Evolutionary conservation across 352 stramenopile species (phyloP), one percentile per base, ranked within the genome.

Genomic region (Pythium brassicae): DNA sequence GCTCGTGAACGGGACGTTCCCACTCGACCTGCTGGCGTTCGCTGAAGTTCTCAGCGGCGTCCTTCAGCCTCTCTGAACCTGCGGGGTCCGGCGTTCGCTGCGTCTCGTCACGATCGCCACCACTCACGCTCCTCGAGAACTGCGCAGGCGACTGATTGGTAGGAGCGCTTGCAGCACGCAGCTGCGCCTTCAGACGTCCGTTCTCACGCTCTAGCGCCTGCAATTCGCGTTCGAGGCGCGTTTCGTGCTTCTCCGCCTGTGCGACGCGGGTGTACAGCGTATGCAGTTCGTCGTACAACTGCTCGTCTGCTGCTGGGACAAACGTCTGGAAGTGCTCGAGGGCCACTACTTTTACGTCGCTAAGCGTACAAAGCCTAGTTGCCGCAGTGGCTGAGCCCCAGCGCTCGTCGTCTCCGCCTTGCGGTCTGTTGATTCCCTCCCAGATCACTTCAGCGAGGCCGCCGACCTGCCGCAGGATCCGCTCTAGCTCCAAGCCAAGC

Each of bases 201-300:
- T 68, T 65, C 7, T 54, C 11, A 1, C 17, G 6, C 51, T 45
- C 50, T 5, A 68, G 50, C 10, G 40, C 34, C 8, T 50, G 53
- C 4, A 74, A 26, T 32, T 66, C 27, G 3, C 26, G 17, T 17
- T 27, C n/a, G 35, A 59, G 40, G 35, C 34, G 25, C 15, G 25
- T 25, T 27, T 54, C 40, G 9, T 43, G 58, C 14, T 53, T 50
- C 19, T 60, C 43, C 15, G 50, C 32, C 4, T 50, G 67, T 10
- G 64, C 47, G 26, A 63, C 63, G 25, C 62, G 53, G 0, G 61
- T 57, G 37, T 72, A 72, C 44, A 75, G 44, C 14, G 50, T 50
- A 35, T 75, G 67, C 55, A 75, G 61, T 39, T 75, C 63, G 44
- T 70, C 61, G 48, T 70, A 70, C 48, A 68, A 22, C 19, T 63